Percentiles rank a stretch among this genome's conserved stretches.
Evolutionary conservation across 441 rosid species (phyloP).

Genomic region (Kokia cookei): DNA sequence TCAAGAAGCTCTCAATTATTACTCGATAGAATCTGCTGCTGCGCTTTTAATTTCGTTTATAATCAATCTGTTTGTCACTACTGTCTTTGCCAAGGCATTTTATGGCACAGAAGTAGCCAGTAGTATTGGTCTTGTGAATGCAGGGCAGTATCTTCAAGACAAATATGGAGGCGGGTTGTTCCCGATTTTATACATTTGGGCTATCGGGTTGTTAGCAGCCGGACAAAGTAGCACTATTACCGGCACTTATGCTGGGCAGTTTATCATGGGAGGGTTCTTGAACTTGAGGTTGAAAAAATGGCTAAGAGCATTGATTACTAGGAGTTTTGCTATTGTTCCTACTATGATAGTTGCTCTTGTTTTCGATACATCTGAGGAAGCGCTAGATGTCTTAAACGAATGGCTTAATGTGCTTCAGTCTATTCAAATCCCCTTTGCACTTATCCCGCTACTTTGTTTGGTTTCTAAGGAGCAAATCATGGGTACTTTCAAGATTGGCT

Average conservation of each 20-base stretch:
- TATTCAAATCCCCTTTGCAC: slow-evolving; percentile 84
- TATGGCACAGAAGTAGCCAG: slow-evolving; percentile 68
- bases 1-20: slow-evolving; percentile 82
- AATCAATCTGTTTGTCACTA: slow-evolving; percentile 78
- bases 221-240: slow-evolving; percentile 96
- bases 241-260: slow-evolving; percentile 92
- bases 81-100: slow-evolving; percentile 85
- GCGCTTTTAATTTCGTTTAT: slow-evolving; percentile 70
- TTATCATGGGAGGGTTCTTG: slow-evolving; percentile 93
- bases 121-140: slow-evolving; percentile 68
- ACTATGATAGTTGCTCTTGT: slow-evolving; percentile 71
- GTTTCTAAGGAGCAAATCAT: slow-evolving; percentile 77
- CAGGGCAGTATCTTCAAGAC: slow-evolving; percentile 80
- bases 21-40: slow-evolving; percentile 66
- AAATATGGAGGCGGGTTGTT: slow-evolving; percentile 73
- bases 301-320: slow-evolving; percentile 85
- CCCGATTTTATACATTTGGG: slow-evolving; percentile 93
- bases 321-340: slow-evolving; percentile 81
- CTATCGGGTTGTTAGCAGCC: slow-evolving; percentile 79
- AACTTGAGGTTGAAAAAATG: slow-evolving; percentile 78
- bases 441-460: slow-evolving; percentile 70
- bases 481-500: slow-evolving; percentile 76
- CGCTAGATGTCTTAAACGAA: slow-evolving; percentile 68
- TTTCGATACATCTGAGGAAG: slow-evolving; percentile 62
- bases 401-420: slow-evolving; percentile 92